Evolutionary conservation across 2,329 filamentous ascomycete species (phyloP), one percentile per base, ranked within the genome.

Genomic region (Trichoderma simmonsii): DNA sequence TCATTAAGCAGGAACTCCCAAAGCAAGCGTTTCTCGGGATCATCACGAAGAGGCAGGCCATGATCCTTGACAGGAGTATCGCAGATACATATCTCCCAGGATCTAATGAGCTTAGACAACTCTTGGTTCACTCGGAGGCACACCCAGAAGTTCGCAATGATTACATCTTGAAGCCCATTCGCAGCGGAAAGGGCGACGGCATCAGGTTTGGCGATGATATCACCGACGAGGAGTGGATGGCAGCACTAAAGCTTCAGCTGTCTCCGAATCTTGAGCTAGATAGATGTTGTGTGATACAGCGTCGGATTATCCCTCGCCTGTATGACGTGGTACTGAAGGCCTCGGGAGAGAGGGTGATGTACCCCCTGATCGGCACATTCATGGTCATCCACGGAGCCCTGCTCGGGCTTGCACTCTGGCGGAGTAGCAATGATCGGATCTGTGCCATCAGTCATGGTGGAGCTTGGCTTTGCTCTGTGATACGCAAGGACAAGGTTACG

Each of bases 131-230:
- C 15, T 73, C 70, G 15, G 69, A 70, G 8, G 11, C 48, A 11
- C 71, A 67, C 15, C 72, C 75, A 1, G 15, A 74, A 0, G 18
- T 77, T 8, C 78, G 75, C 21, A 59, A 79, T 4, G 54, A 77
- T 1, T 83, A 79, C 72, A 73, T 84, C 0, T 75, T 84, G 0
- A 84, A 84, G 60, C 81, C 81, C 0, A 79, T 81, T 15, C 79
- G 81, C 1, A 77, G 81, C 14, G 83, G 82, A 0, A 83, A 82
- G 57, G 82, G 83, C 0, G 78, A 77, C 0, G 83, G 82, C 2
- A 84, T 84, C 48, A 51, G 82, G 0, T 83, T 84, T 65, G 80
- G 82, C 11, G 79, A 82, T 4, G 80, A 83, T 18, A 12, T 83
- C 4, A 72, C 63, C 21, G 65, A 71, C 0, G 73, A 75, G 0